Base-by-base conservation (phyloP, 371 early-diverging fungal species). In the Sporodiniella umbellata region DNA sequence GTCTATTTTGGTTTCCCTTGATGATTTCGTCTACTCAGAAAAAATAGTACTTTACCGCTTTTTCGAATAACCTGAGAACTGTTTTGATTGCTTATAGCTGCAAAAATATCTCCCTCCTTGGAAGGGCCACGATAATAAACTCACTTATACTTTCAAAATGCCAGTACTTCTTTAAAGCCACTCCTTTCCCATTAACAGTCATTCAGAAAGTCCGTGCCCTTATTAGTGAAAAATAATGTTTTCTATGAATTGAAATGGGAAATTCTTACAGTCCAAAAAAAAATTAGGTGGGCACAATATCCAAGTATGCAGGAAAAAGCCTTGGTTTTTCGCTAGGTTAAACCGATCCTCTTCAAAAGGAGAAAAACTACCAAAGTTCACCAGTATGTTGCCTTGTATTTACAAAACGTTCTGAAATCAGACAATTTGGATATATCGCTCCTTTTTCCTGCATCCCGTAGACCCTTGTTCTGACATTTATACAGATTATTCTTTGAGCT, bases 81-180 rank as follows among this genome's bases (percentile, higher is more conserved):
- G 4, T n/a, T 11, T 3, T 33, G 3, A 4, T 12, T 24, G 5
- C 24, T 6, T 38, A 48, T 35, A 21, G 21, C n/a, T 18, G n/a
- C 14, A 33, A 38, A 19, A 22, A 21, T 31, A 40, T 42, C 14
- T 50, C 51, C 12, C 14, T 50, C 2, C 23, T 31, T 26, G 51
- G 42, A n/a, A 12, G 33, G 30, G 51, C 51, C 8, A 42, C 51
- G 8, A 31, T 50, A 19, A 3, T 21, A 19, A 50, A 50, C 24
- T 17, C 30, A 15, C 31, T 50, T 17, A 19, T 50, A 14, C 33
- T 42, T 21, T 56, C 61, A 1, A 33, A 40, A 8, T 28, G 55
- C 8, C 63, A 62, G 64, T 59, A 68, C 40, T 26, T 61, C 8
- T 18, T 58, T 0, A 42, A 61, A n/a, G 42, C 57, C 2, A 46